Conservation (phyloP, 805 yeast genomes). For the Isabelozyma heimii region DNA sequence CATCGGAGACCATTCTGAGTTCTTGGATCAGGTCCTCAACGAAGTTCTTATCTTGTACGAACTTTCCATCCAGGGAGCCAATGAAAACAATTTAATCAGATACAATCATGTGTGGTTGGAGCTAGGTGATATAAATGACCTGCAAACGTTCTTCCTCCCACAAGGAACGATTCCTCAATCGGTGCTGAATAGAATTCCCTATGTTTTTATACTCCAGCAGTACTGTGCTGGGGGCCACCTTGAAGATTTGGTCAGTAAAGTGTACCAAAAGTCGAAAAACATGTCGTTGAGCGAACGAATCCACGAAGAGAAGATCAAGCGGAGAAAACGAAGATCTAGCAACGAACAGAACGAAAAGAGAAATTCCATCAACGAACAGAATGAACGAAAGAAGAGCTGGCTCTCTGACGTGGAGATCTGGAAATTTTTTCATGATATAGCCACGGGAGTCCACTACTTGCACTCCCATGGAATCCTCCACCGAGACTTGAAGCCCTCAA, state of each 20-base stretch:
- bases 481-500: constrained; percentile 86
- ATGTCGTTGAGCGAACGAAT: constrained; percentile 26
- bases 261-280: constrained; percentile 19
- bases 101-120: constrained; percentile 95
- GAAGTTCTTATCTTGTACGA: constrained; percentile 74
- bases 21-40: constrained; percentile 65
- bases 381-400: constrained; percentile 18
- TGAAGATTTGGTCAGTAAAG: constrained; percentile 52
- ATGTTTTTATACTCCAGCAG: constrained; percentile 80
- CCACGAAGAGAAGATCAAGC: constrained; percentile 21
- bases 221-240: constrained; percentile 87
- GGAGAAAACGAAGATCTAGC: constrained; percentile 9
- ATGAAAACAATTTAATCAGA: constrained; percentile 60
- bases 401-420: constrained; percentile 62
- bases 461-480: constrained; percentile 79
- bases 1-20: constrained; percentile 71
- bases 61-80: constrained; percentile 44
- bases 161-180: constrained; percentile 3
- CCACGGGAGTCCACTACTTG: constrained; percentile 66
- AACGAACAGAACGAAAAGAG: neutral
- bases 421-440: constrained; percentile 64
- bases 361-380: constrained; percentile 14
- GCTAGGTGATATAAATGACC: constrained; percentile 54
- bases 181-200: constrained; percentile 41
- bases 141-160: constrained; percentile 22